phyloP scores from a whole-genome alignment of 768 basidiomycete genomes.

The Macrolepiota dolichaula region DNA sequence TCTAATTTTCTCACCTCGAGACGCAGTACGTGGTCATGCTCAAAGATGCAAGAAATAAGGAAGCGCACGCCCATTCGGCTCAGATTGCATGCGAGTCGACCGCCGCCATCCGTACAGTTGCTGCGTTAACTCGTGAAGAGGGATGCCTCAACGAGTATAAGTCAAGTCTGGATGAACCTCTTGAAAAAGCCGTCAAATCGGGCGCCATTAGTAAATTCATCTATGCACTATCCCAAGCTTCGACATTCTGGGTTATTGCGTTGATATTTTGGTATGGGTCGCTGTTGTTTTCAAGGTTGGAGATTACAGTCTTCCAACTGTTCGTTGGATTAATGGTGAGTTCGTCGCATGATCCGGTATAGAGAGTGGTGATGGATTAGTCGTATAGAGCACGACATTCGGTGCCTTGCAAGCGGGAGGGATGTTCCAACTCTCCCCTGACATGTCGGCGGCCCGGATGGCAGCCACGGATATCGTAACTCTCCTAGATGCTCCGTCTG shows the following conservation, averaged over 20 bases:
- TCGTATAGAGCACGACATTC: constrained; percentile 48
- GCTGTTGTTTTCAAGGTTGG: constrained; percentile 42
- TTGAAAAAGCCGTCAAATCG: constrained; percentile 52
- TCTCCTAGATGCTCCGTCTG: constrained; percentile 60
- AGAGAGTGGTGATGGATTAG: not conserved
- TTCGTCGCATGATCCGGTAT: not conserved
- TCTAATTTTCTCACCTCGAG: not conserved
- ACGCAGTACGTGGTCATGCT: constrained; percentile 66
- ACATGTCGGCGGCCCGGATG: constrained; percentile 69
- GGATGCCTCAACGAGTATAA: constrained; percentile 61
- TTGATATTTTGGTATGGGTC: constrained; percentile 73
- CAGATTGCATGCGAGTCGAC: constrained; percentile 88
- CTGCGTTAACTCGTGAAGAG: constrained; percentile 73
- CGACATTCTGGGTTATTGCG: constrained; percentile 69
- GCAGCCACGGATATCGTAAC: constrained; percentile 66
- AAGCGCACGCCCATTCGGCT: constrained; percentile 66
- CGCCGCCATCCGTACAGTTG: constrained; percentile 79
- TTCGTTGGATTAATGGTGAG: constrained; percentile 72
- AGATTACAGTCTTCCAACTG: constrained; percentile 53
- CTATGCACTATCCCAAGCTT: constrained; percentile 67
- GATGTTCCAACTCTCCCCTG: constrained; percentile 73
- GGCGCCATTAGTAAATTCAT: constrained; percentile 52
- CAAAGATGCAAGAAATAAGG: constrained; percentile 73
- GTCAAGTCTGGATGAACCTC: constrained; percentile 60
- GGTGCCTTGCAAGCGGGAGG: constrained; percentile 77